Evolutionary conservation across 192 early-diverging fungal species (phyloP), one percentile per base, ranked within the genome.

Genomic region (Coemansia sp.): DNA sequence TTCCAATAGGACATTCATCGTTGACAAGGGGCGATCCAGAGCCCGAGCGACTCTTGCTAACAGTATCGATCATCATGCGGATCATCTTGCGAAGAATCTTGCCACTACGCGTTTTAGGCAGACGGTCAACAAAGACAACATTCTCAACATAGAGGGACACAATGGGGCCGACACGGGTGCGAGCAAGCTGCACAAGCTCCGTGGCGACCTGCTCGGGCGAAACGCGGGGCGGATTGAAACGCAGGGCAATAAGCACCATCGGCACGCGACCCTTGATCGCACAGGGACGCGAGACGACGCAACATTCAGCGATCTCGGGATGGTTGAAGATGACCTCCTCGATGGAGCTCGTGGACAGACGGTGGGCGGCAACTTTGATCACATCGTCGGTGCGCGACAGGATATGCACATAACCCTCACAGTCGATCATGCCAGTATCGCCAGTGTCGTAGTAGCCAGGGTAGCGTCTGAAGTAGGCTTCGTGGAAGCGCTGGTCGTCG

Each of bases 351-450:
- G 90, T 91, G 7, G 87, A 89, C 5, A 96, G 75, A 0, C 94
- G 87, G 67, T 96, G 94, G 13, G 88, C 91, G 0, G 94, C 92
- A 0, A 92, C 89, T 64, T 96, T 94, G 68, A 96, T 90, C 37
- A 96, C 84, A 56, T 91, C 87, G 62, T 88, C 87, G 5, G 85
- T 86, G 42, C 89, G 83, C 40, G 87, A 89, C 69, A 88, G 73
- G 14, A 91, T 76, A 42, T 87, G 86, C 25, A 91, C 84, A 61
- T 87, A 88, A 3, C 88, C 91, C 50, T 91, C 86, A 37, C 81
- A 79, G 75, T 92, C 92, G 37, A 91, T 79, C 62, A 86, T 84
- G 13, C 91, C 94, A 0, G 89, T 86, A 65, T 96, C 94, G 8
- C 92, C 91, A 0, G 89, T 90, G 66, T 91, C 88, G 57, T 83